Conservation (phyloP, 1,284 basidiomycete species). For the Cutaneotrichosporon dermatis region DNA sequence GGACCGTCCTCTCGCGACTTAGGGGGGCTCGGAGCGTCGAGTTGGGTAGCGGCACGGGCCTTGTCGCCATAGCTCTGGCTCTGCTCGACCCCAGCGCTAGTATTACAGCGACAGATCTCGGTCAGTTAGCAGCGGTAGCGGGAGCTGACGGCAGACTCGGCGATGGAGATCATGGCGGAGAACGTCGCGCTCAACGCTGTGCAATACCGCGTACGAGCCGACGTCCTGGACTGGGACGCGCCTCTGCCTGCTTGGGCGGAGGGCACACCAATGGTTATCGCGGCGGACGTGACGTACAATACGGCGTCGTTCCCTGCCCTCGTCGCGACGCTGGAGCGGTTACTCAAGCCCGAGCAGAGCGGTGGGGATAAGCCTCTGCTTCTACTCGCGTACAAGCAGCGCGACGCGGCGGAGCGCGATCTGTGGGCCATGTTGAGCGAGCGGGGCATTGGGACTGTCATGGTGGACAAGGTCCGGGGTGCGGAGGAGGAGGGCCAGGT, state of each 20-base stretch:
- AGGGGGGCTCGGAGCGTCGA: constrained; percentile 14
- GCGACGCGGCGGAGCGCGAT: constrained; percentile 65
- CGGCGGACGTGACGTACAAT: constrained; percentile 88
- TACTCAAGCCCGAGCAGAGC: constrained; percentile 19
- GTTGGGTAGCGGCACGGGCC: constrained; percentile 73
- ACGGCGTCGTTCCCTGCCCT: constrained; percentile 66
- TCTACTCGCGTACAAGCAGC: constrained; percentile 75
- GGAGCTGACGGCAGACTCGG: constrained; percentile 57
- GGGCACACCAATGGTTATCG: neutral
- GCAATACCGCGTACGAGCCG: constrained; percentile 31
- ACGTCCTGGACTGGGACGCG: constrained; percentile 71
- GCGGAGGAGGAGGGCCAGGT: constrained; percentile 53
- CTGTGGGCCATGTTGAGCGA: constrained; percentile 62
- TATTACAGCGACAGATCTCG: constrained; percentile 61
- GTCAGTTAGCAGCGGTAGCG: constrained; percentile 51
- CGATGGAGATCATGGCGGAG: constrained; percentile 67
- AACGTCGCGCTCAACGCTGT: constrained; percentile 60
- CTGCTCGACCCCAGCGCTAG: constrained; percentile 40
- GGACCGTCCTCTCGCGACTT: constrained; percentile 6
- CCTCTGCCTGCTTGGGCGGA: constrained; percentile 49
- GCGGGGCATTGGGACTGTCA: constrained; percentile 32
- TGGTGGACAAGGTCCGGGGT: constrained; percentile 58
- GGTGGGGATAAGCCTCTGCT: constrained; percentile 37
- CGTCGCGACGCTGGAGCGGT: constrained; percentile 31
- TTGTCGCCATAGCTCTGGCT: constrained; percentile 66